Conservation (phyloP, 495 filamentous ascomycete genomes). For the Durotheca rogersii region DNA sequence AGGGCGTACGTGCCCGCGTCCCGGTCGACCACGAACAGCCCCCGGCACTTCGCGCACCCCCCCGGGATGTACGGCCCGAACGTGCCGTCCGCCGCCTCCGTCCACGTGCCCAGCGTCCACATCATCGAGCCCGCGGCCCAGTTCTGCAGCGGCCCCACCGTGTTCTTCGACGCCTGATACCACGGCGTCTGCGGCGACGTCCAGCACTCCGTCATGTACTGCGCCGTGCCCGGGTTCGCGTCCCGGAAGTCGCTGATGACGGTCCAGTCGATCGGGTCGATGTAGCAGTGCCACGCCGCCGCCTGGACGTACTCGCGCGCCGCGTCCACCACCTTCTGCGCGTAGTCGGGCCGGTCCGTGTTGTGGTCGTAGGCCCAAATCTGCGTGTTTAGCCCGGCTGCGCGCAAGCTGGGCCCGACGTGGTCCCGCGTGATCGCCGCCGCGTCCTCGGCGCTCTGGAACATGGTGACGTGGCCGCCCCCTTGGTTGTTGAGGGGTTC, state of each 20-base stretch:
- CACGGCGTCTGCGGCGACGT: slow-evolving; percentile 45
- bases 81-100: slow-evolving; percentile 49
- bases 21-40: slow-evolving; percentile 50
- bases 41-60: slow-evolving; percentile 52
- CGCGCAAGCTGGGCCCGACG: slow-evolving; percentile 48
- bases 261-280: slow-evolving; percentile 48
- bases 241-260: slow-evolving; percentile 53
- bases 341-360: slow-evolving; percentile 50
- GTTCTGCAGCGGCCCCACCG: slow-evolving; percentile 58
- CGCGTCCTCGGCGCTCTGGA: slow-evolving; percentile 51
- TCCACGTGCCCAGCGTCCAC: slow-evolving; percentile 60
- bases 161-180: slow-evolving; percentile 54
- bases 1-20: slow-evolving; percentile 44
- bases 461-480: slow-evolving; percentile 57
- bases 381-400: slow-evolving; percentile 44
- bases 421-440: slow-evolving; percentile 49
- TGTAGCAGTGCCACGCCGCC: slow-evolving; percentile 61
- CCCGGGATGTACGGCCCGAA: slow-evolving; percentile 56
- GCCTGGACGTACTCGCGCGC: slow-evolving; percentile 48
- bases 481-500: slow-evolving; percentile 57
- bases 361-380: slow-evolving; percentile 62
- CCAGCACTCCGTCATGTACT: slow-evolving; percentile 65
- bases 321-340: slow-evolving; percentile 48
- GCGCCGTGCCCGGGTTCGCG: slow-evolving; percentile 44
- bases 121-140: slow-evolving; percentile 55